phyloP scores from a whole-genome alignment of 306 rosid genomes.

The Quercus bicolor region DNA sequence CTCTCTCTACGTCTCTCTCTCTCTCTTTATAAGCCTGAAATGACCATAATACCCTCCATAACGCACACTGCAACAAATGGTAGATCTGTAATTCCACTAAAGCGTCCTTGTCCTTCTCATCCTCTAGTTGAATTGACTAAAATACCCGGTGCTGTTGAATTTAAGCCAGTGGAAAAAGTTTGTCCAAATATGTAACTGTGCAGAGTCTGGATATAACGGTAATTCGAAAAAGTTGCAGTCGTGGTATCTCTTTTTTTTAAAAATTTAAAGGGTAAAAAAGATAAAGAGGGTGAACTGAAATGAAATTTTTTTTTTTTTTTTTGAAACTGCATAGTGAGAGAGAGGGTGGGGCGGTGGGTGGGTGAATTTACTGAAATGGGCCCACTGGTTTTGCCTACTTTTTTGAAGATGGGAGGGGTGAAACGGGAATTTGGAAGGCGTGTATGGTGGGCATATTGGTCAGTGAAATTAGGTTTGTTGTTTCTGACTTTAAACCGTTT shows the following conservation, averaged over 20 bases:
- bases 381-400: not conserved
- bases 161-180: too few species aligned
- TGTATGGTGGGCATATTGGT: conserved; percentile 12
- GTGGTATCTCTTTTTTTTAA: conserved; percentile 2
- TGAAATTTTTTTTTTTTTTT: too few species aligned
- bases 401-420: not conserved
- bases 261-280: conserved; percentile 8
- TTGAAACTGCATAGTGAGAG: conserved; percentile 14
- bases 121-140: too few species aligned
- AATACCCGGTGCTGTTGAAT: too few species aligned
- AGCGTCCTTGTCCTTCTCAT: not conserved
- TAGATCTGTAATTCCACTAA: not conserved
- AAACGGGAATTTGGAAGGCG: too few species aligned
- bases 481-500: conserved; percentile 20
- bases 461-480: not conserved
- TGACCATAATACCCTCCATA: conserved; percentile 29
- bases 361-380: conserved; percentile 3
- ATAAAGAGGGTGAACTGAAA: conserved; percentile 10
- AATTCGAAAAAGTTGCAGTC: conserved; percentile 18
- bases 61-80: not conserved
- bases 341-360: conserved; percentile 4
- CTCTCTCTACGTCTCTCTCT: conserved; percentile 30
- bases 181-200: not conserved
- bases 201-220: conserved; percentile 31
- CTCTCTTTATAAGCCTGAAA: conserved; percentile 45